Evolutionary conservation across 2,329 filamentous ascomycete species (phyloP), one percentile per base, ranked within the genome.

Genomic region (Fusarium sp.): DNA sequence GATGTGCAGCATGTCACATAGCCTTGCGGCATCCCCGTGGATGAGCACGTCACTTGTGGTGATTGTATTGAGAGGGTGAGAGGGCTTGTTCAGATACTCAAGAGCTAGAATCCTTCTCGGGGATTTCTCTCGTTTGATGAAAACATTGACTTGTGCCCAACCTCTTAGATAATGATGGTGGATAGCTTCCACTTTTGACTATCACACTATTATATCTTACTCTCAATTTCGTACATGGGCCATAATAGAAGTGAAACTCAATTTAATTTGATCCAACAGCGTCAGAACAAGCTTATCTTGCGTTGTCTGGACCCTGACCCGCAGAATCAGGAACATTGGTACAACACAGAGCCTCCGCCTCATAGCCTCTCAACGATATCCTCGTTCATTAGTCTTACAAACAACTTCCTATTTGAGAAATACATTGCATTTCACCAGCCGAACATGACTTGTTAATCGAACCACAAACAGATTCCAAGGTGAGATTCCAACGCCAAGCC

Each of bases 21-120:
- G 49, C 16, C 33, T 42, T 47, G 33, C 62, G 50, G 63, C 57
- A 41, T 54, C 37, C 31, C 64, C 57, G 63, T 67, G 26, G 23
- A 21, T 2, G 42, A 47, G 37, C 35, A 67, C 39, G 44, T 52
- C 46, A 69, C 46, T 50, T 15, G 31, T 20, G 13, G 31, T 28
- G 21, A 52, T 20, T 13, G 29, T 33, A 23, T 43, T 43, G 16
- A 16, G 13, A 8, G 33, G 16, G 5, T 35, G 33, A 35, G 9
- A 44, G 13, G 24, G 18, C n/a, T n/a, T n/a, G n/a, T 29, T 26
- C 21, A 42, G 15, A 7, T 15, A 18, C 16, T n/a, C 21, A 16
- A 26, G 21, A 43, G 10, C n/a, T 33, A 10, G 18, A n/a, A 9
- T 23, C 15, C n/a, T 20, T 46, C 26, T 26, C 29, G 21, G 41